These are phyloP conservation scores for Pichia californica DNA, from an alignment of 805 yeast genomes.

Conservation along the genomic window DNA sequence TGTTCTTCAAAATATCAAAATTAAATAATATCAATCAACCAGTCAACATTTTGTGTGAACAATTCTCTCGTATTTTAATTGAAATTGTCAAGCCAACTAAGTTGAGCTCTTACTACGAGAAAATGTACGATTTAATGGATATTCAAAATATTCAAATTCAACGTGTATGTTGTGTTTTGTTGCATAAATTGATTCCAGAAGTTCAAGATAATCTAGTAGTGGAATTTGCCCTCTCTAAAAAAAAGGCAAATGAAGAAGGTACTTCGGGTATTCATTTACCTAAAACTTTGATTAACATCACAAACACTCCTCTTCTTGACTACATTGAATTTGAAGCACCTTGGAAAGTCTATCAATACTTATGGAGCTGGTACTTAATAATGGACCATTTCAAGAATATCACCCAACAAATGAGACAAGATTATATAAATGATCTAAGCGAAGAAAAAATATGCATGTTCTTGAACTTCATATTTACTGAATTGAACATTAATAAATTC, in stretches of 20 bases:
- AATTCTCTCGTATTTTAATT: conserved; percentile 20
- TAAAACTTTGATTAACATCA: conserved; percentile 29
- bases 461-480: conserved; percentile 48
- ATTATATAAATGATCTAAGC: conserved; percentile 53
- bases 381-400: conserved; percentile 57
- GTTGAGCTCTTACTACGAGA: conserved; percentile 29
- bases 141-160: conserved; percentile 32
- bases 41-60: conserved; percentile 29
- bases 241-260: conserved; percentile 28
- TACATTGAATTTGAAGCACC: conserved; percentile 36
- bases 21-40: conserved; percentile 26
- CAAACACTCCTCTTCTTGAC: conserved; percentile 29
- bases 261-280: conserved; percentile 35
- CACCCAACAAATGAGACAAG: conserved; percentile 55
- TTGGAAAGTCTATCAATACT: conserved; percentile 33
- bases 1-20: conserved; percentile 23
- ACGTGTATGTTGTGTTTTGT: conserved; percentile 36
- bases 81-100: conserved; percentile 25
- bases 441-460: conserved; percentile 43
- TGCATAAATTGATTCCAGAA: conserved; percentile 35
- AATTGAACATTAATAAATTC: conserved; percentile 35
- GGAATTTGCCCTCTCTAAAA: conserved; percentile 50
- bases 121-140: conserved; percentile 30
- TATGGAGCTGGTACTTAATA: conserved; percentile 66
- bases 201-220: conserved; percentile 55